Evolutionary conservation across 2,329 filamentous ascomycete genomes (phyloP), one percentile per base, ranked within the genome.

Genomic region (Fusarium pseudocircinatum): DNA sequence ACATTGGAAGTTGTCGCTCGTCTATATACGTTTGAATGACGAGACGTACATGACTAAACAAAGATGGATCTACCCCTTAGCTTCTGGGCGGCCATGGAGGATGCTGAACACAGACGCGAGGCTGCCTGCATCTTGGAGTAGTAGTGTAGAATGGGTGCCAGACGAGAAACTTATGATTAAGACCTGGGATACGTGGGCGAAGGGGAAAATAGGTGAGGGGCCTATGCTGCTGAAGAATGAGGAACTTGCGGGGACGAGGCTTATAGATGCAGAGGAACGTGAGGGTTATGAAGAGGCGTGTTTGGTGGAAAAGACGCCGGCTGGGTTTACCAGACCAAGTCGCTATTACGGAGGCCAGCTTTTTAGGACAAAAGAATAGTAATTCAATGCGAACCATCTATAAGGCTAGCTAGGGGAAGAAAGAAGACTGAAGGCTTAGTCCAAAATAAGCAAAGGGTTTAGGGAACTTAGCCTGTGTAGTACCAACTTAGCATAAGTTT

Each of bases 11-110:
- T 6, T 52, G 10, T 6, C 7, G 2, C n/a, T 37, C n/a, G 6
- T 37, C 4, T 64, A 64, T 13, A 56, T 64, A 1, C 53, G 64
- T 16, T 22, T 60, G 36, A 28, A 36, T 3, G 4, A n/a, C 15
- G 24, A 44, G 28, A 1, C 39, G 9, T 68, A 53, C 22, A n/a
- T 63, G 16, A n/a, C n/a, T 4, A 1, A 44, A 0, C 24, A 34
- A 1, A 32, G 9, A 20, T 14, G 7, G 22, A n/a, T 37, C 0
- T 28, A 28, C 7, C 32, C 28, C 2, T 20, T 70, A 26, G 67
- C 65, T n/a, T 43, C 39, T 16, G 44, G 65, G 4, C 26, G 22
- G 10, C 46, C 64, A 6, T 70, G 67, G 59, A 49, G 47, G 16
- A 22, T 32, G 10, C 18, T 32, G 2, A 43, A 5, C 4, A 60